Conservation (phyloP, 257 asterid species). For the Hygrophila difformis region DNA sequence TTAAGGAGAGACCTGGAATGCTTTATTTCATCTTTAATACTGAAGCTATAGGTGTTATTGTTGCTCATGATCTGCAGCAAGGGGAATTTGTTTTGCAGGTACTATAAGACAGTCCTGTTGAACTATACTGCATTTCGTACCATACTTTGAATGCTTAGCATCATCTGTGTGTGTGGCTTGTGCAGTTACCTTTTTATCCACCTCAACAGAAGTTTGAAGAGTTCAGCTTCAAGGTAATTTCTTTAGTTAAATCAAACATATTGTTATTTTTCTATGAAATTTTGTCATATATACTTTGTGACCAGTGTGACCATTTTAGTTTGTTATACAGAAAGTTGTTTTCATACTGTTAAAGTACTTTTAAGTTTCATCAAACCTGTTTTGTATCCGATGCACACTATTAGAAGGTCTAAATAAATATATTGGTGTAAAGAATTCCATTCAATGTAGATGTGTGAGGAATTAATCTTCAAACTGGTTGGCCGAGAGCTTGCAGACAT, state of each 20-base stretch:
- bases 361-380: too few relatives aligned
- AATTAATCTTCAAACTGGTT: constrained; percentile 58
- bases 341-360: too few relatives aligned
- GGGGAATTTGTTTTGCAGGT: constrained; percentile 99
- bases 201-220: constrained; percentile 88
- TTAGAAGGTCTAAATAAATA: background rate
- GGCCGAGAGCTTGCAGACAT: constrained; percentile 85
- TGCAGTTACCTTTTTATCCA: constrained; percentile 89
- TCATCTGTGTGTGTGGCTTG: too few relatives aligned
- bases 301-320: too few relatives aligned
- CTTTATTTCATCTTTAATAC: constrained; percentile 76
- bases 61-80: constrained; percentile 83
- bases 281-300: too few relatives aligned
- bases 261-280: background rate
- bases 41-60: constrained; percentile 85
- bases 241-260: constrained; percentile 1
- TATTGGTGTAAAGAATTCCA: constrained; percentile 16
- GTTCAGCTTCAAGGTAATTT: constrained; percentile 53
- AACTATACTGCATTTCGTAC: constrained; percentile 1
- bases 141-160: too few relatives aligned
- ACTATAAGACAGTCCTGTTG: constrained; percentile 4
- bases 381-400: background rate
- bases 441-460: constrained; percentile 59
- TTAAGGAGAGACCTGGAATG: constrained; percentile 89
- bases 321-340: too few relatives aligned